Conservation (phyloP, 2,329 filamentous ascomycete genomes). For the Lachnellula cervina region DNA sequence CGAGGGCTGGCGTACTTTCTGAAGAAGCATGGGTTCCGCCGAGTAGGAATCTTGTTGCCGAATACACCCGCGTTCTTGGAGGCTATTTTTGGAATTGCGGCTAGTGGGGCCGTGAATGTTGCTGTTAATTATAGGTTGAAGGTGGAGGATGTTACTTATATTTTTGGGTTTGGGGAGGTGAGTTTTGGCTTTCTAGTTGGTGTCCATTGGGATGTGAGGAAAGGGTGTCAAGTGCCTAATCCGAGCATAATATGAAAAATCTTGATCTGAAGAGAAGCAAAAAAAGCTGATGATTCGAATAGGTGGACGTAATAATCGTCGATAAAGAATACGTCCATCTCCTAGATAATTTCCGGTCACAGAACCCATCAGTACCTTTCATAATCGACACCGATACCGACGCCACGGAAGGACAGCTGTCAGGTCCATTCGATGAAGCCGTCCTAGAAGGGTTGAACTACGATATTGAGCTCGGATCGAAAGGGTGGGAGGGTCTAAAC, state of each 20-base stretch:
- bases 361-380: conserved; percentile 60
- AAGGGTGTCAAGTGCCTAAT: background rate
- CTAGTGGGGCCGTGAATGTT: conserved; percentile 74
- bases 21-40: conserved; percentile 64
- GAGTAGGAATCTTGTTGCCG: conserved; percentile 80
- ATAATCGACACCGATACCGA: conserved; percentile 82
- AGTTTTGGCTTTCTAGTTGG: background rate
- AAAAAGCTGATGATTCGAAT: background rate
- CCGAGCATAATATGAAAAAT: background rate
- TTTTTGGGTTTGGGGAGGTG: conserved; percentile 74
- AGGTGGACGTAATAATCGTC: conserved; percentile 77
- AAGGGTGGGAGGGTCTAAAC: conserved; percentile 74
- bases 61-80: conserved; percentile 96
- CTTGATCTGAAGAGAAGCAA: background rate
- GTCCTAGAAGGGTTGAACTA: conserved; percentile 73
- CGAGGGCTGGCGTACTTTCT: conserved; percentile 85
- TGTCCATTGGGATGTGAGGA: too few species aligned
- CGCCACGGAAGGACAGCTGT: conserved; percentile 64
- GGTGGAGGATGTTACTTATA: conserved; percentile 81
- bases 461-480: conserved; percentile 59
- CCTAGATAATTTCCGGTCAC: conserved; percentile 59
- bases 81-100: conserved; percentile 80
- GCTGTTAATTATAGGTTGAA: conserved; percentile 72
- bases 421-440: conserved; percentile 77
- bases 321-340: conserved; percentile 74